Evolutionary conservation across 75 land plant genomes (phyloP), one percentile per base, ranked within the genome.

Genomic region (Pinus tabuliformis): DNA sequence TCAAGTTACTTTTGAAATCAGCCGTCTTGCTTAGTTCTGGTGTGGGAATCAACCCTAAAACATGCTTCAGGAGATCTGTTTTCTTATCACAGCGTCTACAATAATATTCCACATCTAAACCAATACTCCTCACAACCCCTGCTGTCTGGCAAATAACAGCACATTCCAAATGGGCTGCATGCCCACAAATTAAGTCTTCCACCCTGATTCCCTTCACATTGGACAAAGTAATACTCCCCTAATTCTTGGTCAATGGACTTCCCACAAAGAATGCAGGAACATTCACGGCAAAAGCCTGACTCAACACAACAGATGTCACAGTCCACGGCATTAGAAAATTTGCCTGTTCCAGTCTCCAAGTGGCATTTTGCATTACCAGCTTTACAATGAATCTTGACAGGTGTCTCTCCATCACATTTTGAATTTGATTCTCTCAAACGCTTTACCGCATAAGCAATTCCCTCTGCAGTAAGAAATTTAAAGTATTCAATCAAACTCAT

Each of bases 291-390:
- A 56, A 92, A 94, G 1, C 75, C 81, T 22, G 82, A 80, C 76
- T 94, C 97, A 56, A 45, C 73, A 78, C 97, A 94, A 77, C 97
- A 94, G 12, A 94, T 81, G 73, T 88, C 84, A 85, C 97, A 93
- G 64, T 59, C 73, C 84, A 89, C 75, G 42, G 61, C 63, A 57
- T 56, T 65, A 37, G 57, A 3, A 11, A 17, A n/a, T 12, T 70
- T 52, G 5, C 59, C 74, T 49, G 54, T 42, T 74, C 64, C 65
- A 6, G 30, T 1, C 9, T 72, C 49, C 72, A 68, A 68, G 22
- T 22, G 58, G 72, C 92, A 90, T 39, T 57, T 45, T 70, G 21
- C 78, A 76, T 86, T 86, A 56, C 91, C 75, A 58, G 88, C 90
- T 77, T 86, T 81, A 73, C 87, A 89, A 66, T 21, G 37, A 3